Evolutionary conservation across 208 protist species (phyloP), one percentile per base, ranked within the genome.

Genomic region (Wallacemonas sp.): DNA sequence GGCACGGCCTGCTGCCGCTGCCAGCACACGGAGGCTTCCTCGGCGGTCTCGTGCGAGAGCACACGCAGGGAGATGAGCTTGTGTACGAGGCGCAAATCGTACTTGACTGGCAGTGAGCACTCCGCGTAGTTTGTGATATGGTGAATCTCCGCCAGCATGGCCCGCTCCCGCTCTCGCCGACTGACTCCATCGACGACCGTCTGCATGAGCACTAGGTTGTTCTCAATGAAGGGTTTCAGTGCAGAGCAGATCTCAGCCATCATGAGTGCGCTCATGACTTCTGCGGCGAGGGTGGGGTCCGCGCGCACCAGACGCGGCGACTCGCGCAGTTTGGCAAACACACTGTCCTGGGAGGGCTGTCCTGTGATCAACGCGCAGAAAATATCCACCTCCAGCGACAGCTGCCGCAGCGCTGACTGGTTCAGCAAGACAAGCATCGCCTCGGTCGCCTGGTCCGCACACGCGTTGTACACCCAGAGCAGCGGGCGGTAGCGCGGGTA

Each of bases 401-500:
- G 42, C 36, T 68, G 24, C 3, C 81, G 72, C 12, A 90, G 78
- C 22, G 86, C 87, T 17, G 54, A n/a, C 46, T 75, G 65, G 42
- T 74, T 70, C 44, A 83, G 44, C 26, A 70, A 22, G 33, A 28
- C 17, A 2, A 74, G 9, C 28, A 54, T 54, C 4, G 11, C 14
- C 54, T 53, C 38, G 8, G 27, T 14, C 8, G n/a, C 54, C 34
- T 68, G 46, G 33, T 62, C 62, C 21, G 12, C 58, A n/a, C 65
- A 58, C 59, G 51, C 49, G 56, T 73, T 75, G 70, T 71, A 68
- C 24, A 77, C 47, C 19, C 65, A 64, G 9, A 78, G 68, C 31
- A 91, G 61, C 14, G 88, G 84, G 8, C 82, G 82, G 62, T 83
- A 91, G 30, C 84, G 82, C 24, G 86, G 62, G 60, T 86, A 86